Evolutionary conservation across 164 flowering plant genomes (phyloP).

Genomic region (Umbilicus rupestris): DNA sequence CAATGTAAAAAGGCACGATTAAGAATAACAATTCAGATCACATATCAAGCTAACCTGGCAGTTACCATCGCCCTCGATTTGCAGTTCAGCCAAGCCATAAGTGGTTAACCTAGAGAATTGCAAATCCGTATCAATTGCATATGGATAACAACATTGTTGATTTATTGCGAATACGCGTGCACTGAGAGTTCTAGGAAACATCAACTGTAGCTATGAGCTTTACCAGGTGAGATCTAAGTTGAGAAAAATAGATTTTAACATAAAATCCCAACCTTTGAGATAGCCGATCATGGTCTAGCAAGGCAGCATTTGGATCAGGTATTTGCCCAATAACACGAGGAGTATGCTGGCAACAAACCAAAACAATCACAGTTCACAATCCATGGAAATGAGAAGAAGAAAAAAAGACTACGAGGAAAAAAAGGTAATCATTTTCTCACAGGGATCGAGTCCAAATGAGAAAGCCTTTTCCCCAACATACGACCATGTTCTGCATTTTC

Average conservation of each 20-base stretch:
- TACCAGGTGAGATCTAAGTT: background rate
- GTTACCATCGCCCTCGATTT: conserved; percentile 91
- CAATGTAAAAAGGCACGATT: background rate
- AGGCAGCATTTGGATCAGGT: conserved; percentile 74
- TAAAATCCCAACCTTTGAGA: conserved; percentile 47
- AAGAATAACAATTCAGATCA: background rate
- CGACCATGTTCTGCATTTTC: conserved; percentile 20
- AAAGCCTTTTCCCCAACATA: conserved; percentile 47
- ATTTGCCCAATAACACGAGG: conserved; percentile 73
- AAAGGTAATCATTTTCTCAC: conserved; percentile 16
- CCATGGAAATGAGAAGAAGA: background rate
- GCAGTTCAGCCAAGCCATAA: conserved; percentile 76
- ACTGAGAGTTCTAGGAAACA: too few relatives aligned
- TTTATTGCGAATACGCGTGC: too few relatives aligned
- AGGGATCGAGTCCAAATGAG: conserved; percentile 58
- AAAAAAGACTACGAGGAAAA: background rate
- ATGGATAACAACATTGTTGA: background rate
- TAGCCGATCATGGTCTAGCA: conserved; percentile 68
- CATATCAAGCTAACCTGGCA: conserved; percentile 54
- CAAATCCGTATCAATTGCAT: background rate
- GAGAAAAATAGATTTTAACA: background rate
- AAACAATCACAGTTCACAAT: conserved; percentile 10
- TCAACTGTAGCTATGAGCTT: too few relatives aligned
- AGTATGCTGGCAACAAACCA: conserved; percentile 57
- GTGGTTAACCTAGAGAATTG: conserved; percentile 50